A percentile compares a stretch with the other conserved stretches of the same genome.
Evolutionary conservation across 1,284 basidiomycete species (phyloP).

Genomic region (Cryptococcus neoformans): DNA sequence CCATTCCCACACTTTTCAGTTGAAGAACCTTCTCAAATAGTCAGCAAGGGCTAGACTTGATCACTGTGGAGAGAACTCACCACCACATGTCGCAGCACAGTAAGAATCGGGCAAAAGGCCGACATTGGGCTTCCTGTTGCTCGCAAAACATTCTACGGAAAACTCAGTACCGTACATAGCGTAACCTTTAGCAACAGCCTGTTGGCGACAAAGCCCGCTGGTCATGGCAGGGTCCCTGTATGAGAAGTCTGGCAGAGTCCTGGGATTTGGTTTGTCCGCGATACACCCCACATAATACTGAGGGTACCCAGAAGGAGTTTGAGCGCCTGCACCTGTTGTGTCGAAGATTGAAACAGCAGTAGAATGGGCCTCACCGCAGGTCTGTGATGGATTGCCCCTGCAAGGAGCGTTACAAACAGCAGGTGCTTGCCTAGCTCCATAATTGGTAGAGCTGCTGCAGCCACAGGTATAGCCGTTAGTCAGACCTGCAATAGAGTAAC

Average conservation of each 20-base stretch:
- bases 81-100: slow-evolving; percentile 21
- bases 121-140: slow-evolving; percentile 4
- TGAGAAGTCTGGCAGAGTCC: slow-evolving; percentile 16
- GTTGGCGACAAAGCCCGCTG: slow-evolving; percentile 17
- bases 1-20: slow-evolving; percentile 13
- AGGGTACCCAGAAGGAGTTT: slow-evolving; percentile 14
- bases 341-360: slow-evolving; percentile 24
- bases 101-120: slow-evolving; percentile 13
- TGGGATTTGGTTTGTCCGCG: slow-evolving; percentile 14
- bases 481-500: slow-evolving; percentile 22
- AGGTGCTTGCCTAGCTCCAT: slow-evolving; percentile 11
- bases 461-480: slow-evolving; percentile 22
- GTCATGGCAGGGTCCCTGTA: slow-evolving; percentile 18
- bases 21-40: slow-evolving; percentile 1
- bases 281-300: slow-evolving; percentile 32
- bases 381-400: slow-evolving; percentile 15
- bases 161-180: slow-evolving; percentile 23
- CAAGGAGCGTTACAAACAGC: slow-evolving; percentile 15
- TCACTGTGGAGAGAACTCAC: background rate
- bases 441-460: slow-evolving; percentile 23
- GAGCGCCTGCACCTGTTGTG: slow-evolving; percentile 28
- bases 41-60: background rate
- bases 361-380: slow-evolving; percentile 23
- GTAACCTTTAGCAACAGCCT: slow-evolving; percentile 17
- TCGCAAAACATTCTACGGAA: slow-evolving; percentile 28